These are phyloP conservation scores for Clonostachys solani DNA, from an alignment of 2,329 filamentous ascomycete genomes.

Conservation along the genomic window DNA sequence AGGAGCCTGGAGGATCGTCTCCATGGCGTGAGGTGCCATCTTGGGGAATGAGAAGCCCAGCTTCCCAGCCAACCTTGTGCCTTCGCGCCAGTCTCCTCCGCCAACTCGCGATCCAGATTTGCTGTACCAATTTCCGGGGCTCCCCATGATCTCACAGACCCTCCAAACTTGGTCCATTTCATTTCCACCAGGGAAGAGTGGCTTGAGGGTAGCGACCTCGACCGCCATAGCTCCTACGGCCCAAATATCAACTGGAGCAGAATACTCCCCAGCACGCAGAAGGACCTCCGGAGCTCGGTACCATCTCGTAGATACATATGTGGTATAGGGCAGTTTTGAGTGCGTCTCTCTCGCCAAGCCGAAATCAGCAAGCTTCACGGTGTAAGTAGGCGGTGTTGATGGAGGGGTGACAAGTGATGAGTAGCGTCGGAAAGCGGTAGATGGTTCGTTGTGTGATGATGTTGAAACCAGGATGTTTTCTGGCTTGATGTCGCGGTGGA, in stretches of 20 bases:
- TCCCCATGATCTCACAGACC: conserved; percentile 98
- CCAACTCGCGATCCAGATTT: conserved; percentile 83
- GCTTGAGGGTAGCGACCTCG: conserved; percentile 93
- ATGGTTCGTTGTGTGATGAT: conserved; percentile 75
- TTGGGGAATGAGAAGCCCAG: conserved; percentile 98
- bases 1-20: conserved; percentile 83
- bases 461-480: conserved; percentile 98
- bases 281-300: conserved; percentile 96
- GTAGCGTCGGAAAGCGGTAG: conserved; percentile 86
- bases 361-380: conserved; percentile 98
- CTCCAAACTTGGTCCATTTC: conserved; percentile 99
- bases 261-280: conserved; percentile 91
- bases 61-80: conserved; percentile 87
- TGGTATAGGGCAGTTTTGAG: conserved; percentile 94
- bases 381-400: conserved; percentile 88
- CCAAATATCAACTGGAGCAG: conserved; percentile 97
- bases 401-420: conserved; percentile 91
- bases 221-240: conserved; percentile 98
- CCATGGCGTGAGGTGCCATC: conserved; percentile 97
- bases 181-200: conserved; percentile 93
- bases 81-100: conserved; percentile 96
- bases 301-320: conserved; percentile 97
- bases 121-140: conserved; percentile 96
- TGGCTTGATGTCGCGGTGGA: conserved; percentile 84
- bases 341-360: conserved; percentile 96